These are phyloP conservation scores for Tremella mesenterica DNA, from an alignment of 768 basidiomycete genomes.

Conservation along the genomic window DNA sequence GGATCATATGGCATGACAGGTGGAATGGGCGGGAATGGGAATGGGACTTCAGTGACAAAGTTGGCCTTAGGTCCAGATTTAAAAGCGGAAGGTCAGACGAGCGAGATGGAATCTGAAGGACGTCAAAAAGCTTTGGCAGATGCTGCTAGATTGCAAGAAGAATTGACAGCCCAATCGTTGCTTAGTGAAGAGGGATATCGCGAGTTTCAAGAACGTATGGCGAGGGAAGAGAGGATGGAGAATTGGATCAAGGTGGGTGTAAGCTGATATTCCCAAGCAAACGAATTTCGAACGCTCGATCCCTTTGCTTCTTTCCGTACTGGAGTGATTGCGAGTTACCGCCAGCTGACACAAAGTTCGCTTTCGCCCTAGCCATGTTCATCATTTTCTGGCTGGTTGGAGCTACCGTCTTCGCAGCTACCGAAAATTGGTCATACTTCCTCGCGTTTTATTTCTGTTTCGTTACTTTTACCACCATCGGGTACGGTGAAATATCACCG, in stretches of 20 bases:
- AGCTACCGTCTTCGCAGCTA: constrained; percentile 18
- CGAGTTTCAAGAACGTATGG: constrained; percentile 32
- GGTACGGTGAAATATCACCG: constrained; percentile 15
- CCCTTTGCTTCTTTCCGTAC: neutral
- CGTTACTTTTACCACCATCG: constrained; percentile 25
- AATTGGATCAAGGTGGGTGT: constrained; percentile 52
- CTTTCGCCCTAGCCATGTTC: constrained; percentile 56
- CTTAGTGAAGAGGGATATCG: constrained; percentile 26
- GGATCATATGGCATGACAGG: neutral
- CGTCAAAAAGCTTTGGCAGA: neutral
- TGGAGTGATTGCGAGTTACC: neutral
- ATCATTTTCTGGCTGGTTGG: constrained; percentile 62
- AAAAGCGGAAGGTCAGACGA: neutral
- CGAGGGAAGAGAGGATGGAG: constrained; percentile 48
- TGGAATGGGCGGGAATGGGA: neutral
- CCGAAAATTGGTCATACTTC: constrained; percentile 26
- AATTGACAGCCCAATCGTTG: constrained; percentile 19
- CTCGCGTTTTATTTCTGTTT: constrained; percentile 24
- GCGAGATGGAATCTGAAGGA: neutral
- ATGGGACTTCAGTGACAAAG: no score
- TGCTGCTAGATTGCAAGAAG: constrained; percentile 9
- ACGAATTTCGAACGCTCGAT: no score
- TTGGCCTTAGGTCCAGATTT: no score
- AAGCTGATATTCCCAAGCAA: no score
- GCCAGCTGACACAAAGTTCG: constrained; percentile 43